These are phyloP conservation scores for Globisporangium splendens DNA, from an alignment of 352 stramenopile genomes.

Conservation along the genomic window DNA sequence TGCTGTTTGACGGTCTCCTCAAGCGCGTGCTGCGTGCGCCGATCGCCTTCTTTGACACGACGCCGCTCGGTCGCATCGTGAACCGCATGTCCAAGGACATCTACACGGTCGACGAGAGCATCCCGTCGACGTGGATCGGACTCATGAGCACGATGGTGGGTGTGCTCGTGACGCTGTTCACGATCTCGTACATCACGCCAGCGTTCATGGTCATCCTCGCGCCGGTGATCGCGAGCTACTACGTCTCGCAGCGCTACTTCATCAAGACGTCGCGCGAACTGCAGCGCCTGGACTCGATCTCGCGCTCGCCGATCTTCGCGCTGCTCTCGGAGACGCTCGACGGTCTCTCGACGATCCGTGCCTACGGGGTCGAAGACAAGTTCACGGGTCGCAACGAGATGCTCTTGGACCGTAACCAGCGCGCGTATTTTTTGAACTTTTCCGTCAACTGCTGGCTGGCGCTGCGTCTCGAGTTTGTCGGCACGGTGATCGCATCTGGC, in stretches of 20 bases:
- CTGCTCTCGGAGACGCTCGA: constrained; percentile 93
- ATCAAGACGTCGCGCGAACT: constrained; percentile 88
- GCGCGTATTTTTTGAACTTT: constrained; percentile 68
- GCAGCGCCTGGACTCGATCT: constrained; percentile 94
- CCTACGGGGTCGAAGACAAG: constrained; percentile 51
- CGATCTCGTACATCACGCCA: constrained; percentile 64
- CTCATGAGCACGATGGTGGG: constrained; percentile 63
- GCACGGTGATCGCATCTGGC: constrained; percentile 52
- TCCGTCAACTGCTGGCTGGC: constrained; percentile 73
- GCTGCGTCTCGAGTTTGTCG: constrained; percentile 65
- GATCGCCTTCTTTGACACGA: constrained; percentile 80
- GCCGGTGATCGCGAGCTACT: constrained; percentile 62
- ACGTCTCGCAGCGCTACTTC: constrained; percentile 88
- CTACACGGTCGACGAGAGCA: constrained; percentile 69
- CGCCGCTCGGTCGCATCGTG: constrained; percentile 64
- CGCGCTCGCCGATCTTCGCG: constrained; percentile 92
- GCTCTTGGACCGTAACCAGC: constrained; percentile 62
- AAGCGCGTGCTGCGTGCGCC: constrained; percentile 60
- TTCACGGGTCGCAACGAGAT: constrained; percentile 49
- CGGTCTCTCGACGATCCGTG: constrained; percentile 93
- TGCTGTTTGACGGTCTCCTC: constrained; percentile 66
- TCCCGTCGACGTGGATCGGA: constrained; percentile 59
- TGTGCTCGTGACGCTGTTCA: constrained; percentile 53
- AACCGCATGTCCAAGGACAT: constrained; percentile 76
- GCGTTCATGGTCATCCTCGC: constrained; percentile 65